A percentile compares a stretch with the other conserved stretches of the same genome.
Evolutionary conservation across 352 stramenopile genomes (phyloP).

Genomic region (Phytophthora melonis): DNA sequence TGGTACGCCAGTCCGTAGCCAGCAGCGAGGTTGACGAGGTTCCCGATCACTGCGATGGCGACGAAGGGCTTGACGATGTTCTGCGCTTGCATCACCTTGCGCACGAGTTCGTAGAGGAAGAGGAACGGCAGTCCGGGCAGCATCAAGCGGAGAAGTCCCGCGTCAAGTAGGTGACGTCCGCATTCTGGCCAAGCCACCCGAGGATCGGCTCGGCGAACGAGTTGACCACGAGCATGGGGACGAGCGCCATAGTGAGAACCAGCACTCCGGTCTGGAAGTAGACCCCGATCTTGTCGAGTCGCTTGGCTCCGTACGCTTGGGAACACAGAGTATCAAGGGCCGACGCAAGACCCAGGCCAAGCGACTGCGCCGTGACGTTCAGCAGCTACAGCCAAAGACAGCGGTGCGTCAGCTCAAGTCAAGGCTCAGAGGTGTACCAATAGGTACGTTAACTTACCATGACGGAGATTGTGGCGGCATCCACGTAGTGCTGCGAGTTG

Average conservation of each 20-base stretch:
- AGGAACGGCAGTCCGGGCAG: constrained; percentile 70
- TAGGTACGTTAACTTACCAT: constrained; percentile 40
- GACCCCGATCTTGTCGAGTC: constrained; percentile 67
- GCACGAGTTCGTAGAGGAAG: constrained; percentile 81
- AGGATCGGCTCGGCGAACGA: constrained; percentile 57
- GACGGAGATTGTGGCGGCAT: constrained; percentile 56
- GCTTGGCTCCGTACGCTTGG: constrained; percentile 66
- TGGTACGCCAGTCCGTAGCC: constrained; percentile 78
- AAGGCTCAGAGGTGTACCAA: too few species aligned
- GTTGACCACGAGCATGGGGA: constrained; percentile 65
- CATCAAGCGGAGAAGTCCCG: constrained; percentile 68
- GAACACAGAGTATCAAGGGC: constrained; percentile 82
- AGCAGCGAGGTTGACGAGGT: constrained; percentile 64
- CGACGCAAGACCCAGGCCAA: constrained; percentile 67
- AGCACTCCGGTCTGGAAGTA: constrained; percentile 77
- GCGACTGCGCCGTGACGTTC: constrained; percentile 68
- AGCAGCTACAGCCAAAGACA: constrained; percentile 40
- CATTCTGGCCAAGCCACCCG: constrained; percentile 46
- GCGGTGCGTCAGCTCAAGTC: neutral
- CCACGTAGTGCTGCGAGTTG: constrained; percentile 62
- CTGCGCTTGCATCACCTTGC: constrained; percentile 76
- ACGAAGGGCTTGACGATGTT: constrained; percentile 81
- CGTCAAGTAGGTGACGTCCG: constrained; percentile 54
- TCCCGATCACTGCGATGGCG: constrained; percentile 57
- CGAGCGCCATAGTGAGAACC: constrained; percentile 46